Percentiles rank a stretch among this genome's conserved stretches.
phyloP scores from a whole-genome alignment of 345 rosid species.

The Citrus medica region DNA sequence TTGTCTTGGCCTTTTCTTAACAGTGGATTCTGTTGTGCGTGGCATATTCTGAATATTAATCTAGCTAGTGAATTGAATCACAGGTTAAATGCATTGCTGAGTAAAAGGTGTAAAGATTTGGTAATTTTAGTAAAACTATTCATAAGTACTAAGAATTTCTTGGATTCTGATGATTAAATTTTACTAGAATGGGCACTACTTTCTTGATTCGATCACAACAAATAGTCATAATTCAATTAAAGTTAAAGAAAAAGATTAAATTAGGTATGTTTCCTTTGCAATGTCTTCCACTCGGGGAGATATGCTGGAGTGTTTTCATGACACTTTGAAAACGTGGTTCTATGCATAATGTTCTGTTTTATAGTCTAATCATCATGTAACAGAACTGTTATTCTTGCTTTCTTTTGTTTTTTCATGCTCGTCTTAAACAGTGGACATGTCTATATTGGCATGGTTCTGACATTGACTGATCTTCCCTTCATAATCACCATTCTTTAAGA shows the following conservation, averaged over 20 bases:
- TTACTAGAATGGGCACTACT: background rate
- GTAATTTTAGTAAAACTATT: background rate
- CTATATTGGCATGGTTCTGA: background rate
- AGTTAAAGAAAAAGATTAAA: background rate
- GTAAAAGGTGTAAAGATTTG: background rate
- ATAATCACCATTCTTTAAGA: too few species aligned
- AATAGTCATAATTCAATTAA: background rate
- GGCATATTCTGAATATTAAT: background rate
- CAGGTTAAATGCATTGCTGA: background rate
- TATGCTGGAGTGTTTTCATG: background rate
- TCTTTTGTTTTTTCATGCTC: background rate
- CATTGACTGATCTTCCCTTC: background rate
- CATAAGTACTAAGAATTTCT: background rate
- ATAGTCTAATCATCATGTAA: background rate
- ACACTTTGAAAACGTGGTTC: background rate
- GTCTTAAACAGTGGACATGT: background rate
- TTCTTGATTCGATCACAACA: too few species aligned
- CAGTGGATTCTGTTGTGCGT: background rate
- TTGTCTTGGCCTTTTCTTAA: background rate
- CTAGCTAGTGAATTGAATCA: background rate
- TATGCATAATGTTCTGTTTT: background rate
- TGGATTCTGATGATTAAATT: background rate
- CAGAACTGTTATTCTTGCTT: background rate
- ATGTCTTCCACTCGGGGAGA: background rate
- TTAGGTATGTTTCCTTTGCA: background rate